These are phyloP conservation scores for Microbotryum lychnidis-dioicae DNA, from an alignment of 1,284 basidiomycete species.

Conservation along the genomic window DNA sequence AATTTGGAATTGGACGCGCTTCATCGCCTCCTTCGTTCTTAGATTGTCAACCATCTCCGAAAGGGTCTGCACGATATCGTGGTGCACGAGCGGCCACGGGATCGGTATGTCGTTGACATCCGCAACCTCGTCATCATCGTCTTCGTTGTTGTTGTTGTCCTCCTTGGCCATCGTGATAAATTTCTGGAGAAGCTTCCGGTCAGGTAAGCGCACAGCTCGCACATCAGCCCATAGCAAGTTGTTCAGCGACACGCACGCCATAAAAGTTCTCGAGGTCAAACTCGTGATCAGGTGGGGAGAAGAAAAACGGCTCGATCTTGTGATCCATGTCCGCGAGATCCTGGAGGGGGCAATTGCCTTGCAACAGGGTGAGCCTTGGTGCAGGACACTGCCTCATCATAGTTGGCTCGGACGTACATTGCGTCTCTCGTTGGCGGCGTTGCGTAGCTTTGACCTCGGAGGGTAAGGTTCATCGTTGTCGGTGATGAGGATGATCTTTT, in stretches of 20 bases:
- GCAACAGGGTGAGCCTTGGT: no score
- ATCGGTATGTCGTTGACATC: background rate
- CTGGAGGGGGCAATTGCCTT: constrained; percentile 42
- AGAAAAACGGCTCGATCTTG: constrained; percentile 86
- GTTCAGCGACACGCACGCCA: constrained; percentile 50
- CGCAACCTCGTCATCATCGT: constrained; percentile 18
- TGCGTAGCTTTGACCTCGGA: constrained; percentile 11
- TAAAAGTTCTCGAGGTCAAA: constrained; percentile 78
- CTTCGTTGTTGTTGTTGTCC: constrained; percentile 32
- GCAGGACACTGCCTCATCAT: background rate
- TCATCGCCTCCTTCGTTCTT: constrained; percentile 58
- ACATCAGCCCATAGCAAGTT: no score
- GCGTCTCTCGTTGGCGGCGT: constrained; percentile 6
- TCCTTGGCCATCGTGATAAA: constrained; percentile 19
- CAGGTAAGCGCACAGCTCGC: background rate
- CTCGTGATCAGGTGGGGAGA: constrained; percentile 50
- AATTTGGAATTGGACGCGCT: constrained; percentile 75
- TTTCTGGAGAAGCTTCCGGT: constrained; percentile 42
- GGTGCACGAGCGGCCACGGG: constrained; percentile 15
- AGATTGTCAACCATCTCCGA: constrained; percentile 38
- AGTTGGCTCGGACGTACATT: background rate
- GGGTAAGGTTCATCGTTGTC: constrained; percentile 64
- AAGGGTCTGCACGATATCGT: constrained; percentile 18
- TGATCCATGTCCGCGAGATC: constrained; percentile 75
- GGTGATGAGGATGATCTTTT: constrained; percentile 75